A percentile compares a stretch with the other conserved stretches of the same genome.
Conservation (phyloP, 768 basidiomycete genomes). For the Grammothele lineata region DNA sequence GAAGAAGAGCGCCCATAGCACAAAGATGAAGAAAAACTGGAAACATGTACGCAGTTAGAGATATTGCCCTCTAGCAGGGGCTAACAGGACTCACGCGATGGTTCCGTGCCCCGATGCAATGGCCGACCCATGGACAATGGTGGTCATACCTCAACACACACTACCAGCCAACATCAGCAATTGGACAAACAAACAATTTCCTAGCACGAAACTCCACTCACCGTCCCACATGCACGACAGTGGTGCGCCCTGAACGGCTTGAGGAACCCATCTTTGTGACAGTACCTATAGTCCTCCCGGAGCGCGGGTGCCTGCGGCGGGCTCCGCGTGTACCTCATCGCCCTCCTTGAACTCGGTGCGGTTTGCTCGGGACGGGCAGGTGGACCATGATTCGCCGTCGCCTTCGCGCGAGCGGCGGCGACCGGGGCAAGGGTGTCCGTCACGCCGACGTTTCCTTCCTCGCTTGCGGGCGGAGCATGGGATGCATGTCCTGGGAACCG, state of each 20-base stretch:
- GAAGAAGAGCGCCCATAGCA: conserved; percentile 56
- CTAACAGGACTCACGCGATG: conserved; percentile 82
- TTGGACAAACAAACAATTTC: too few relatives aligned
- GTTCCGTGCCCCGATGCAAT: conserved; percentile 90
- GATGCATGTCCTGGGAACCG: not conserved
- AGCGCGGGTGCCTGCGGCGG: conserved; percentile 46
- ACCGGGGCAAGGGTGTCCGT: conserved; percentile 20
- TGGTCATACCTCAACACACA: conserved; percentile 84
- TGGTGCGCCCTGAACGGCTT: conserved; percentile 80
- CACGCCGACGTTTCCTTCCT: conserved; percentile 16
- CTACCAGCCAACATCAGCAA: conserved; percentile 32
- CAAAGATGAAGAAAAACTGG: conserved; percentile 84
- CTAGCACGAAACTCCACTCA: too few relatives aligned
- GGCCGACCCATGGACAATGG: conserved; percentile 93
- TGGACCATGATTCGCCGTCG: conserved; percentile 1
- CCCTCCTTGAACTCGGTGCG: conserved; percentile 9
- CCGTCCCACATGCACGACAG: conserved; percentile 79
- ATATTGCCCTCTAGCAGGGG: too few relatives aligned
- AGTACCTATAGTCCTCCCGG: conserved; percentile 64
- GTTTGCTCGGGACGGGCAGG: conserved; percentile 1
- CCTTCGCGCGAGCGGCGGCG: conserved; percentile 13
- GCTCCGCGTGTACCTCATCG: conserved; percentile 22
- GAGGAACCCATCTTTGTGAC: conserved; percentile 53
- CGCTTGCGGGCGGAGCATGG: not conserved
- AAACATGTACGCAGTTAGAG: not conserved